Evolutionary conservation across 2,329 filamentous ascomycete genomes (phyloP), one percentile per base, ranked within the genome.

Genomic region (Alternaria rosae): DNA sequence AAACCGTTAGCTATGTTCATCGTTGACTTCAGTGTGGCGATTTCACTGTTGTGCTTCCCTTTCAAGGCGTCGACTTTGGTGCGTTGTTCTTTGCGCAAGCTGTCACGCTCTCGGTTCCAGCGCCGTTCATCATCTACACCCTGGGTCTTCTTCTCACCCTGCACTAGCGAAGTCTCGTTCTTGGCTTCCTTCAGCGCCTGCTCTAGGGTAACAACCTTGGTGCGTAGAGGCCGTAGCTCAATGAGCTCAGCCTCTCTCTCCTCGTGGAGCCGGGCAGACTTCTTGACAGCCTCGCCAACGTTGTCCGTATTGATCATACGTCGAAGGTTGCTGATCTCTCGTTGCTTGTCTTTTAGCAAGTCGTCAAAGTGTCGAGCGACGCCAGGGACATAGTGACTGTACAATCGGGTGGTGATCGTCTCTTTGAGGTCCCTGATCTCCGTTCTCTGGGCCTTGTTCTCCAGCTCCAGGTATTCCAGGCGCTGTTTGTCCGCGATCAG

Each of bases 121-220:
- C 50, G 23, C 13, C 42, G 28, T 54, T 53, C 20, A 11, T 59
- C 56, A 3, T 50, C 50, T 38, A 59, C 25, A 32, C 51, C 32
- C 8, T 59, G 43, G 3, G 28, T 35, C 35, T 42, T 59, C 43
- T 55, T 55, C 32, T 48, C 28, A 35, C 48, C 42, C 25, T 59
- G 9, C 9, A 55, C 28, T 11, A 8, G 23, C 23, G 21, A 43
- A 43, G 28, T 48, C 4, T 43, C 28, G n/a, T 55, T 23, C 4
- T 17, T 32, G n/a, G 51, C 57, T 26, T 42, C 32, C 25, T 10
- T 7, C 10, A 55, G 51, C 28, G 28, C 17, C 25, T 55, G 23
- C 42, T 30, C 10, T 9, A 55, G 20, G 13, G n/a, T 21, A 9
- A 9, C 20, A 12, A 43, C 38, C 20, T 55, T 13, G 3, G 25